Conservation (phyloP, 2,329 filamentous ascomycete genomes). For the Bipolaris gigantea region DNA sequence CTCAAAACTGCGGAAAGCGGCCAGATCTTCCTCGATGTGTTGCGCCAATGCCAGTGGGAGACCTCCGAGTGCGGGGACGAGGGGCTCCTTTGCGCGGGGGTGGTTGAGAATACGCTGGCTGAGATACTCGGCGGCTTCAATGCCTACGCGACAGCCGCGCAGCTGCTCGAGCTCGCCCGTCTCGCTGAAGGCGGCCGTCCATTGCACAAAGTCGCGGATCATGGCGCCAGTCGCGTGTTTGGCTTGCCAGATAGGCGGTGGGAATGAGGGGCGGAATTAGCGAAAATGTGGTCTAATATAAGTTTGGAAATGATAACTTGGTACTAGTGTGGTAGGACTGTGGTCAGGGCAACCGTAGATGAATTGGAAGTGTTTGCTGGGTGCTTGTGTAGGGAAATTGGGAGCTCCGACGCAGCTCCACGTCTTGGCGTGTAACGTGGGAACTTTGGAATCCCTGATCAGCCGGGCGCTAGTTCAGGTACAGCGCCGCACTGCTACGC, state of each 20-base stretch:
- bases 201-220: slow-evolving; percentile 58
- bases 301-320: neutral
- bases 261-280: slow-evolving; percentile 1
- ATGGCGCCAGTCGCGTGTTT: slow-evolving; percentile 35
- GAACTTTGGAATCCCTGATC: slow-evolving; percentile 12
- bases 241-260: neutral
- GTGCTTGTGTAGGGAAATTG: slow-evolving; percentile 14
- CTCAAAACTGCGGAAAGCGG: slow-evolving; percentile 67
- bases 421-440: slow-evolving; percentile 8
- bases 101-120: slow-evolving; percentile 65
- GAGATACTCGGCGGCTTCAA: slow-evolving; percentile 90
- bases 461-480: slow-evolving; percentile 19
- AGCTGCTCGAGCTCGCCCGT: slow-evolving; percentile 69
- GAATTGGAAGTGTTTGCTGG: slow-evolving; percentile 7
- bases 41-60: slow-evolving; percentile 76
- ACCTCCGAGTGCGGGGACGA: slow-evolving; percentile 86
- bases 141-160: slow-evolving; percentile 73
- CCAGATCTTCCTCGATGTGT: slow-evolving; percentile 76
- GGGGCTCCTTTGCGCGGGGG: slow-evolving; percentile 70
- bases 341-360: neutral
- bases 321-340: neutral
- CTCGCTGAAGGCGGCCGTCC: slow-evolving; percentile 57
- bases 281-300: neutral
- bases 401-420: slow-evolving; percentile 17
- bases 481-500: slow-evolving; percentile 3